Evolutionary conservation across 169 alveolate genomes (phyloP).

Genomic region (Eimeria falciformis): DNA sequence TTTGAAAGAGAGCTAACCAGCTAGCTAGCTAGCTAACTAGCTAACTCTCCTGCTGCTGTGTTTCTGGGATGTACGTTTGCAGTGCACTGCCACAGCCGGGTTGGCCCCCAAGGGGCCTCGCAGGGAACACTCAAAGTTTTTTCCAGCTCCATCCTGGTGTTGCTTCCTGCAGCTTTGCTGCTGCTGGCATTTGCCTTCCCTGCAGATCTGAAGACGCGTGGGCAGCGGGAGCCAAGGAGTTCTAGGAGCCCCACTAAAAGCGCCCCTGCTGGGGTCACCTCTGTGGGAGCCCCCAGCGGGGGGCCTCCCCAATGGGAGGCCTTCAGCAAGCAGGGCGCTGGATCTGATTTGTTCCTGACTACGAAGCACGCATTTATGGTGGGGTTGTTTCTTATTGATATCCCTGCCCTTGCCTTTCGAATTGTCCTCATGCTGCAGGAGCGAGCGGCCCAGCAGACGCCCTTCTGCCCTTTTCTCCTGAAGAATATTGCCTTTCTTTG

Average conservation of each 20-base stretch:
- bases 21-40: conserved; percentile 1
- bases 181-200: conserved; percentile 58
- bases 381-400: conserved; percentile 82
- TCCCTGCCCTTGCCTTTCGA: conserved; percentile 79
- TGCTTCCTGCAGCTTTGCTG: conserved; percentile 34
- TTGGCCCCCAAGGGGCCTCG: conserved; percentile 31
- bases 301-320: background rate
- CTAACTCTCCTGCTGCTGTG: background rate
- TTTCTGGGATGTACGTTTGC: background rate
- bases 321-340: conserved; percentile 7
- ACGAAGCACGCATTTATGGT: conserved; percentile 82
- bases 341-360: conserved; percentile 79
- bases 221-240: background rate
- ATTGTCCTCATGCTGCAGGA: conserved; percentile 65
- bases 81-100: background rate
- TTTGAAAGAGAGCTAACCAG: background rate
- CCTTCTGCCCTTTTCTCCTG: conserved; percentile 70
- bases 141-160: conserved; percentile 34
- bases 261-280: background rate
- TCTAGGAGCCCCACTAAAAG: background rate
- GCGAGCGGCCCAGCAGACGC: conserved; percentile 14
- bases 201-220: conserved; percentile 16
- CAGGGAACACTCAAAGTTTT: conserved; percentile 15
- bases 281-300: conserved; percentile 7
- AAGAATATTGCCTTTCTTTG: conserved; percentile 79